Percentiles rank a stretch among this genome's conserved stretches.
These are phyloP conservation scores for Penicillium sclerotigenum DNA, from an alignment of 2,329 filamentous ascomycete species.

Conservation along the genomic window DNA sequence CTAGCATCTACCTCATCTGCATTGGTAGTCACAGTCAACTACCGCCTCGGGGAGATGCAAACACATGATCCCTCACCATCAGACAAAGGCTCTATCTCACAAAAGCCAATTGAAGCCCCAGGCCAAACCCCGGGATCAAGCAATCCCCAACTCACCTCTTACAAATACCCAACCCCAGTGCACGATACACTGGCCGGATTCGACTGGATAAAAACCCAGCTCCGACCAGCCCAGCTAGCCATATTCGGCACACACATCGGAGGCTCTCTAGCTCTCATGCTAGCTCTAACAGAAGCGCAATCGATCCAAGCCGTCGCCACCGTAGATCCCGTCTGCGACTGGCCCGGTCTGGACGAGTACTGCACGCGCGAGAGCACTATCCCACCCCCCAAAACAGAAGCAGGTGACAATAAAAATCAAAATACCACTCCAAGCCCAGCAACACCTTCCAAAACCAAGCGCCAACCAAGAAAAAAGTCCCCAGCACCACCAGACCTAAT, in stretches of 20 bases:
- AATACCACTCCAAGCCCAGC: not conserved
- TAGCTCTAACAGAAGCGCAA: conserved; percentile 41
- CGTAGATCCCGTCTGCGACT: conserved; percentile 39
- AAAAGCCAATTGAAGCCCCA: not conserved
- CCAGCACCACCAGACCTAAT: conserved; percentile 33
- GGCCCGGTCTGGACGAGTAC: conserved; percentile 42
- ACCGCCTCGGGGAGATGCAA: conserved; percentile 33
- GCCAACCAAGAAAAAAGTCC: conserved; percentile 8
- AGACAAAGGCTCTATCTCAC: not conserved
- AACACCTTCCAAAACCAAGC: not conserved
- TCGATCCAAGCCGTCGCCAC: conserved; percentile 35
- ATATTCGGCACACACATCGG: conserved; percentile 38
- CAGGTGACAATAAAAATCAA: not conserved
- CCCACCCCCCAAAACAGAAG: too few species aligned
- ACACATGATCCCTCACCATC: not conserved
- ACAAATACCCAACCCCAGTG: conserved; percentile 37
- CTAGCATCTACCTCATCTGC: conserved; percentile 34
- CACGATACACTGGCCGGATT: conserved; percentile 41
- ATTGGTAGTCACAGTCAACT: conserved; percentile 42
- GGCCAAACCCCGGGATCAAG: not conserved
- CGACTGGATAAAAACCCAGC: conserved; percentile 37
- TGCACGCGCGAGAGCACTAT: conserved; percentile 19
- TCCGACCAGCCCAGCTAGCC: conserved; percentile 31
- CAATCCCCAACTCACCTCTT: conserved; percentile 7
- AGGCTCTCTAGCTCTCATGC: conserved; percentile 44